A percentile compares a stretch with the other conserved stretches of the same genome.
Evolutionary conservation across 2,329 filamentous ascomycete genomes (phyloP).

Genomic region (Leptographium procerum): DNA sequence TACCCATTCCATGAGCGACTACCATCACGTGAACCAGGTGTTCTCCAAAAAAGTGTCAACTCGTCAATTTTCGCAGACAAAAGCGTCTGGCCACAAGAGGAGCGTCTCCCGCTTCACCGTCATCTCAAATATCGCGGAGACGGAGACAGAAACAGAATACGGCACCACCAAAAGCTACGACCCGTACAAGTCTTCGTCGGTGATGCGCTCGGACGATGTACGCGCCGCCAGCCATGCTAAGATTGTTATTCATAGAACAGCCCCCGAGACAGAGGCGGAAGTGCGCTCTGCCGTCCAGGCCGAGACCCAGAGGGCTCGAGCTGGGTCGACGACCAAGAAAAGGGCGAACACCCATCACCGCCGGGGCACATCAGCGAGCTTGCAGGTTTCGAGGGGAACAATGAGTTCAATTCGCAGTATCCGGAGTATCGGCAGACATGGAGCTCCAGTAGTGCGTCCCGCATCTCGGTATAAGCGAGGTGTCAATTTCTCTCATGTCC

Average conservation of each 20-base stretch:
- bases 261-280: conserved; percentile 21
- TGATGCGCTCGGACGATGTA: conserved; percentile 27
- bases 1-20: conserved; percentile 80
- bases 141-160: conserved; percentile 24
- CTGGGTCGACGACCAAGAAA: conserved; percentile 1
- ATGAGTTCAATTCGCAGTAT: conserved; percentile 32
- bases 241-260: conserved; percentile 54
- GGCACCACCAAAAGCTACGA: conserved; percentile 61
- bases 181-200: conserved; percentile 62
- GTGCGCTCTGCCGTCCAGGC: conserved; percentile 19
- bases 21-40: conserved; percentile 61
- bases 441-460: conserved; percentile 26
- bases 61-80: conserved; percentile 42
- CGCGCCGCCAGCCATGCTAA: conserved; percentile 51
- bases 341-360: conserved; percentile 18
- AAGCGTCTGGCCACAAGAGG: conserved; percentile 35
- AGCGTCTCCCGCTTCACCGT: conserved; percentile 53
- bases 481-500: conserved; percentile 42
- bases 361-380: conserved; percentile 17
- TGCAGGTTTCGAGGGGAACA: conserved; percentile 27
- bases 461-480: conserved; percentile 37
- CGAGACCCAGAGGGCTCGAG: conserved; percentile 7
- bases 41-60: conserved; percentile 51
- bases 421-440: conserved; percentile 22
- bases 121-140: conserved; percentile 48